Conservation (phyloP, 345 rosid genomes). For the Eucalyptus dawsonii region DNA sequence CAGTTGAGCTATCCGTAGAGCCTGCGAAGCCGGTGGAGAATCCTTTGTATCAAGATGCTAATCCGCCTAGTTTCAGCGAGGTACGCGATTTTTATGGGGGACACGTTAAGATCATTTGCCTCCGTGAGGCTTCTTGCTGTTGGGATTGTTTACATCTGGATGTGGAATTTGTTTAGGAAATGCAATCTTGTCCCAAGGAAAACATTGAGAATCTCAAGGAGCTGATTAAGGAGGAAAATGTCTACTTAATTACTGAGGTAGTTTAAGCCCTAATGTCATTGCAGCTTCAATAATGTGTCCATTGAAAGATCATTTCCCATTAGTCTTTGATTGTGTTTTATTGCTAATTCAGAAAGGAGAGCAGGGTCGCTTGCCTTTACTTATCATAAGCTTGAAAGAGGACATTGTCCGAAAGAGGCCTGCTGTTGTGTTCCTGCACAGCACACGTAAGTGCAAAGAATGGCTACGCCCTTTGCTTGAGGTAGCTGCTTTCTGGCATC, state of each 20-base stretch:
- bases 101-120: neutral
- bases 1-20: constrained; percentile 18
- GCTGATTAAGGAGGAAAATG: constrained; percentile 54
- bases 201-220: constrained; percentile 33
- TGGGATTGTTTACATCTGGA: neutral
- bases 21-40: constrained; percentile 35
- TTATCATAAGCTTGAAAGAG: constrained; percentile 53
- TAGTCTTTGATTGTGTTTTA: neutral
- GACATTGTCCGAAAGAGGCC: constrained; percentile 29
- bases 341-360: constrained; percentile 32
- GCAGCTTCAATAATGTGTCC: neutral
- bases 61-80: constrained; percentile 29
- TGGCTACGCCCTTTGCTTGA: constrained; percentile 88
- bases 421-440: constrained; percentile 80
- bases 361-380: constrained; percentile 65
- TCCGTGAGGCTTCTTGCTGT: neutral
- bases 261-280: neutral
- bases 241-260: constrained; percentile 72
- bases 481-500: constrained; percentile 10
- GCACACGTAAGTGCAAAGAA: constrained; percentile 68
- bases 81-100: constrained; percentile 2
- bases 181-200: constrained; percentile 66
- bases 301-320: neutral
- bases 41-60: constrained; percentile 44
- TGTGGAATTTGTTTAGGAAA: constrained; percentile 23